Evolutionary conservation across 2,329 filamentous ascomycete species (phyloP), one percentile per base, ranked within the genome.

Genomic region (Raffaelea arxii): DNA sequence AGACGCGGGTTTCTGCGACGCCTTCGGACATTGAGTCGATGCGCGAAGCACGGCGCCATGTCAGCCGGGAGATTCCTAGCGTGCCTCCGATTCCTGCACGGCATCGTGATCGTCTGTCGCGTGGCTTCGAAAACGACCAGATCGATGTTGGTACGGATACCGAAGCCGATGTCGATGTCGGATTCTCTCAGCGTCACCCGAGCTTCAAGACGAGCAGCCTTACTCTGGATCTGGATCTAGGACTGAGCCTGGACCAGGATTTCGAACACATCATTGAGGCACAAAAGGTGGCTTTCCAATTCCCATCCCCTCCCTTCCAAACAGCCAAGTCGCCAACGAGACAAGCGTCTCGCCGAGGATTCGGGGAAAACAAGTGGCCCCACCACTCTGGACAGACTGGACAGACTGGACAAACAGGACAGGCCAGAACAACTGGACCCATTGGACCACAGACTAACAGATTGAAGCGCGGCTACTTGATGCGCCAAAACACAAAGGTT

Each of bases 401-500:
- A 6, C n/a, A n/a, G n/a, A n/a, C n/a, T n/a, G n/a, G n/a, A n/a
- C n/a, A n/a, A n/a, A n/a, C n/a, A n/a, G n/a, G n/a, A n/a, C n/a
- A n/a, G n/a, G n/a, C n/a, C n/a, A n/a, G n/a, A n/a, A n/a, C n/a
- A n/a, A n/a, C n/a, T n/a, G n/a, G n/a, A n/a, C n/a, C n/a, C n/a
- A n/a, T n/a, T n/a, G n/a, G n/a, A n/a, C n/a, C 21, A 36, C 4
- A 53, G 41, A 56, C 55, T 56, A 56, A 25, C 6, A 19, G 14
- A 35, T 4, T 4, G n/a, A 30, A 12, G 53, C 90, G 94, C 71
- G 92, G 92, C 47, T 98, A 98, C 61, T 75, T 97, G 40, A 98
- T 97, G 91, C 82, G 92, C 58, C 91, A 98, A 58, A 98, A 97
- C 66, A 97, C 91, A 4, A 97, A 97, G 65, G 78, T 98, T 46